Evolutionary conservation across 805 yeast genomes (phyloP).

Genomic region (Metschnikowia kofuensis): DNA sequence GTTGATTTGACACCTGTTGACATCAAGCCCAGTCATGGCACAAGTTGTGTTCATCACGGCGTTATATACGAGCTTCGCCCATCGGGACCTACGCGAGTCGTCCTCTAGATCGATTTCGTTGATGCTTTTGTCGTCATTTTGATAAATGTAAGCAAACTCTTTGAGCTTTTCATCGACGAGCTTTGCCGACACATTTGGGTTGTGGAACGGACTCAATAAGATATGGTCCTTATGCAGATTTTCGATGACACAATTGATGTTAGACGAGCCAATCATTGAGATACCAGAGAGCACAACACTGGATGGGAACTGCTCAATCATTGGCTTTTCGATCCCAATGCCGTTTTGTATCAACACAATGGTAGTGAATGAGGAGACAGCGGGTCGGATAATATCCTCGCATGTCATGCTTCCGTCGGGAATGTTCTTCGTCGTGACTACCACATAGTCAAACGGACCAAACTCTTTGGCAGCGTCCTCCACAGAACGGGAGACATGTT

Average conservation of each 20-base stretch:
- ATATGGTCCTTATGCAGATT: conserved; percentile 53
- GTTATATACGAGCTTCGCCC: conserved; percentile 40
- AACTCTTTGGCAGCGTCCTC: conserved; percentile 11
- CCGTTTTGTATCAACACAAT: conserved; percentile 67
- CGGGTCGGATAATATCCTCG: conserved; percentile 39
- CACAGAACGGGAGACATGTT: conserved; percentile 11
- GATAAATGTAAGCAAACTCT: conserved; percentile 28
- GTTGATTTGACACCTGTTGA: conserved; percentile 34
- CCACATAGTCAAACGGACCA: conserved; percentile 29
- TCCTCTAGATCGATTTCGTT: conserved; percentile 28
- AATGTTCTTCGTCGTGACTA: conserved; percentile 33
- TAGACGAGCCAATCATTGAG: conserved; percentile 60
- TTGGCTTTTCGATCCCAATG: conserved; percentile 56
- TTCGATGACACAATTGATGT: conserved; percentile 41
- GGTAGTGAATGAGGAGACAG: conserved; percentile 32
- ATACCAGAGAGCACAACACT: conserved; percentile 59
- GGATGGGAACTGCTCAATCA: conserved; percentile 49
- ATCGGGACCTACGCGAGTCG: conserved; percentile 31
- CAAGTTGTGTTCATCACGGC: conserved; percentile 35
- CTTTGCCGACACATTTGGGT: conserved; percentile 15
- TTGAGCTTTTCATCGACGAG: conserved; percentile 17
- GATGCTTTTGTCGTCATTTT: conserved; percentile 22
- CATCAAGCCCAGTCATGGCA: conserved; percentile 33
- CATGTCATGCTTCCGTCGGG: conserved; percentile 35
- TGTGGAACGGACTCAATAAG: conserved; percentile 50